Evolutionary conservation across 805 yeast species (phyloP).

Genomic region (Torulaspora microellipsoides): DNA sequence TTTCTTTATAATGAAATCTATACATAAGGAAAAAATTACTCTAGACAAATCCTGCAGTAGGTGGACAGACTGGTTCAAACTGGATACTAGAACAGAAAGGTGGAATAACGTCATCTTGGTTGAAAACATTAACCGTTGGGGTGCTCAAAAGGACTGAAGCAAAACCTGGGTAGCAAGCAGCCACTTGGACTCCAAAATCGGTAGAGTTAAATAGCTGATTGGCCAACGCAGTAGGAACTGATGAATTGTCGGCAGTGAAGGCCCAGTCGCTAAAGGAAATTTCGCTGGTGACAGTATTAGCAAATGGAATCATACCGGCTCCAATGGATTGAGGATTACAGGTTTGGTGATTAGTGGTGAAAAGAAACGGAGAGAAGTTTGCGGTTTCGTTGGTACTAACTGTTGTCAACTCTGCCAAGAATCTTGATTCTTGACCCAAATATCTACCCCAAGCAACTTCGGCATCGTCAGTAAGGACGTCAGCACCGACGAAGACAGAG

Average conservation of each 20-base stretch:
- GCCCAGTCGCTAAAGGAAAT: slow-evolving; percentile 14
- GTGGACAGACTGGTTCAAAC: slow-evolving; percentile 11
- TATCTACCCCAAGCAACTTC: slow-evolving; percentile 15
- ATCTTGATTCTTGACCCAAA: slow-evolving; percentile 10
- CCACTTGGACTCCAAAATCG: slow-evolving; percentile 15
- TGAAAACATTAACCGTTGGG: slow-evolving; percentile 16
- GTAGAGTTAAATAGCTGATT: slow-evolving; percentile 14
- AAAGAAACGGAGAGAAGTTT: slow-evolving; percentile 13
- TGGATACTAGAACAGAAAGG: slow-evolving; percentile 12
- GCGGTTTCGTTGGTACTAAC: slow-evolving; percentile 14
- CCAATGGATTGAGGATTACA: slow-evolving; percentile 15
- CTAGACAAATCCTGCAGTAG: too few species aligned
- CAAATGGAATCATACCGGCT: slow-evolving; percentile 11
- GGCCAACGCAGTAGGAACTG: slow-evolving; percentile 11
- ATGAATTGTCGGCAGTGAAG: slow-evolving; percentile 7
- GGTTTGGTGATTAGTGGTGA: slow-evolving; percentile 12
- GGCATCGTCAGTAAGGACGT: slow-evolving; percentile 10
- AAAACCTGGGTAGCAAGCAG: slow-evolving; percentile 14
- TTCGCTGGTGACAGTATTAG: slow-evolving; percentile 14
- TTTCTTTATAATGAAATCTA: too few species aligned
- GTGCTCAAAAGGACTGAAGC: slow-evolving; percentile 10
- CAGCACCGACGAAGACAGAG: slow-evolving; percentile 15
- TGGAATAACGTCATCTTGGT: slow-evolving; percentile 11
- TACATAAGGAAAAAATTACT: too few species aligned
- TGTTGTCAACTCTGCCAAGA: slow-evolving; percentile 14